Evolutionary conservation across 129 eudicot genomes (phyloP).

Genomic region (Flaveria bidentis): DNA sequence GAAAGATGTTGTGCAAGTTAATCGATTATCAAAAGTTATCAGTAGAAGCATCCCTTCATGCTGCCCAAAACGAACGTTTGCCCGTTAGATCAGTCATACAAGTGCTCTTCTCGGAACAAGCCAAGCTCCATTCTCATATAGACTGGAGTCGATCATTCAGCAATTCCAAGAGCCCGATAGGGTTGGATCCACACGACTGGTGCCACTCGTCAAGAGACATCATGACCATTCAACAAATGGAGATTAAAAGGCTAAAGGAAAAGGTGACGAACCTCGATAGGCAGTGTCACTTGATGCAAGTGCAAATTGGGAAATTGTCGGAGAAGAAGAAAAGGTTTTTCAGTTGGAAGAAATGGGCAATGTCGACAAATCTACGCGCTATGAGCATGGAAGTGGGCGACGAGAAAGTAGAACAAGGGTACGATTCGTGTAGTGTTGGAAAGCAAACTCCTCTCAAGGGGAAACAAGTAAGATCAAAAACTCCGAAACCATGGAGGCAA

Average conservation of each 20-base stretch:
- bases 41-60: conserved; percentile 76
- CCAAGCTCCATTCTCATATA: conserved; percentile 51
- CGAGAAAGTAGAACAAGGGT: conserved; percentile 36
- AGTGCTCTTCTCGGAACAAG: conserved; percentile 79
- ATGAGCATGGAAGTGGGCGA: conserved; percentile 29
- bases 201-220: conserved; percentile 59
- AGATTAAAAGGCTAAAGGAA: conserved; percentile 69
- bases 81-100: conserved; percentile 81
- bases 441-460: conserved; percentile 57
- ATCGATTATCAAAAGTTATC: conserved; percentile 75
- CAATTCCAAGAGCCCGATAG: conserved; percentile 50
- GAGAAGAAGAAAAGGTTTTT: conserved; percentile 67
- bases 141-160: conserved; percentile 70
- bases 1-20: conserved; percentile 61
- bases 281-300: conserved; percentile 63
- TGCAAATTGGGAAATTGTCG: conserved; percentile 58
- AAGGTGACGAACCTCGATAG: conserved; percentile 67
- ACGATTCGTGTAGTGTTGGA: conserved; percentile 39
- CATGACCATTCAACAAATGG: conserved; percentile 50
- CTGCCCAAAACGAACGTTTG: conserved; percentile 80
- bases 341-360: conserved; percentile 57
- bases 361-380: conserved; percentile 24
- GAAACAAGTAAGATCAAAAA: conserved; percentile 36
- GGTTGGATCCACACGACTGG: conserved; percentile 45
- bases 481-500: conserved; percentile 29